Percentiles rank a stretch among this genome's conserved stretches.
Evolutionary conservation across 1,139 yeast species (phyloP).

Genomic region (Debaryomyces sp.): DNA sequence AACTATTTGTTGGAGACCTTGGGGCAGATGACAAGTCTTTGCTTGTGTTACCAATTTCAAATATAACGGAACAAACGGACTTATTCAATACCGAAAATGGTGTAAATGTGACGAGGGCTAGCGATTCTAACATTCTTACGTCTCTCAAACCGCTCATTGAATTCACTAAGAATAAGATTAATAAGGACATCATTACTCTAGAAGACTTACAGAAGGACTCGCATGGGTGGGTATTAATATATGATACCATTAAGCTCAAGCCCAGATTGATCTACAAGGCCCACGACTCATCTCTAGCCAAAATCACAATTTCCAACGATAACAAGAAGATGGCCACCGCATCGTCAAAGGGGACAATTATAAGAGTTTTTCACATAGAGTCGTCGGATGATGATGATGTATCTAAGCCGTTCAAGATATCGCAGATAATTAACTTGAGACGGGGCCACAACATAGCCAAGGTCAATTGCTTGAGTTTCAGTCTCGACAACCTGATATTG

Average conservation of each 20-base stretch:
- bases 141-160: constrained; percentile 19
- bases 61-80: constrained; percentile 32
- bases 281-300: constrained; percentile 55
- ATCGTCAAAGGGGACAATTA: constrained; percentile 70
- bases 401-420: constrained; percentile 17
- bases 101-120: constrained; percentile 16
- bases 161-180: constrained; percentile 23
- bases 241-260: constrained; percentile 58
- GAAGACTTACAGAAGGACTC: constrained; percentile 29
- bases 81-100: constrained; percentile 24
- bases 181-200: constrained; percentile 20
- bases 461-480: constrained; percentile 60
- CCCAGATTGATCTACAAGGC: constrained; percentile 64
- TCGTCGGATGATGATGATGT: constrained; percentile 15
- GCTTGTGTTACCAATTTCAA: constrained; percentile 41
- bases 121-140: constrained; percentile 19
- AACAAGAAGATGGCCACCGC: constrained; percentile 66
- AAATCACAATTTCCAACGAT: constrained; percentile 51
- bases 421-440: constrained; percentile 56
- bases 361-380: constrained; percentile 48
- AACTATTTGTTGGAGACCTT: constrained; percentile 48
- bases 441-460: constrained; percentile 67
- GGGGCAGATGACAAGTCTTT: constrained; percentile 52
- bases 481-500: constrained; percentile 49
- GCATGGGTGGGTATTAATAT: constrained; percentile 52